These are phyloP conservation scores for Penicillium alfredii DNA, from an alignment of 495 filamentous ascomycete genomes.

Conservation along the genomic window DNA sequence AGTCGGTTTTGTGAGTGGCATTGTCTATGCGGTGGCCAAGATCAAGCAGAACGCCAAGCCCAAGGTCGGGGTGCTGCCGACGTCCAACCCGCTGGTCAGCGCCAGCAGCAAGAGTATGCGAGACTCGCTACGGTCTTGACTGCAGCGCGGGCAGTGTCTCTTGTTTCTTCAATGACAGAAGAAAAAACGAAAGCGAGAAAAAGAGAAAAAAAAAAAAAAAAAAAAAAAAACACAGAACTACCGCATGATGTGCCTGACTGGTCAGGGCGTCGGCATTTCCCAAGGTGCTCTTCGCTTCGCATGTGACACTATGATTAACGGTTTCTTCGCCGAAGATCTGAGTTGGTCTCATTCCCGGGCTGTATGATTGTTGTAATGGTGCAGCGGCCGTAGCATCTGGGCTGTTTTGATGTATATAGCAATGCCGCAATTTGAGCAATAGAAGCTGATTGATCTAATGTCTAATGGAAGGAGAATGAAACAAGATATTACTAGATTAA, in stretches of 20 bases:
- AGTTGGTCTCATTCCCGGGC: conserved; percentile 25
- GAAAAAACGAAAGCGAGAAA: no score
- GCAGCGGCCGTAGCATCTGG: conserved; percentile 23
- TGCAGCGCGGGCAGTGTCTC: no score
- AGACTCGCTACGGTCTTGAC: conserved; percentile 68
- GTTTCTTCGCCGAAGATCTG: conserved; percentile 23
- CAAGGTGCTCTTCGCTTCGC: conserved; percentile 11
- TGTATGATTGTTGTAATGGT: no score
- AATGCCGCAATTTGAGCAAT: conserved; percentile 19
- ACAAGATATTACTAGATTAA: no score
- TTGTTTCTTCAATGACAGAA: no score
- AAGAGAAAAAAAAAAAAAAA: no score
- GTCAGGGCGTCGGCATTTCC: conserved; percentile 7
- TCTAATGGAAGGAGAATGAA: no score
- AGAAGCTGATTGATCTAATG: conserved; percentile 21
- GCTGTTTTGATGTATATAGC: conserved; percentile 23
- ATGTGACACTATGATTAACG: conserved; percentile 34
- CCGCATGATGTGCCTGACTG: conserved; percentile 10
- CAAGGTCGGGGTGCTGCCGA: conserved; percentile 59
- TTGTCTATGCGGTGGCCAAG: conserved; percentile 91
- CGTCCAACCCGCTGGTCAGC: conserved; percentile 64
- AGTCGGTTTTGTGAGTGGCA: conserved; percentile 83
- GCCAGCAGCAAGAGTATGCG: conserved; percentile 89
- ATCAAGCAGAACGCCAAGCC: conserved; percentile 70
- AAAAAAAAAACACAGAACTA: no score